Percentiles rank a stretch among this genome's conserved stretches.
These are phyloP conservation scores for Ceratocystis eucalypticola DNA, from an alignment of 2,329 filamentous ascomycete species.

Conservation along the genomic window DNA sequence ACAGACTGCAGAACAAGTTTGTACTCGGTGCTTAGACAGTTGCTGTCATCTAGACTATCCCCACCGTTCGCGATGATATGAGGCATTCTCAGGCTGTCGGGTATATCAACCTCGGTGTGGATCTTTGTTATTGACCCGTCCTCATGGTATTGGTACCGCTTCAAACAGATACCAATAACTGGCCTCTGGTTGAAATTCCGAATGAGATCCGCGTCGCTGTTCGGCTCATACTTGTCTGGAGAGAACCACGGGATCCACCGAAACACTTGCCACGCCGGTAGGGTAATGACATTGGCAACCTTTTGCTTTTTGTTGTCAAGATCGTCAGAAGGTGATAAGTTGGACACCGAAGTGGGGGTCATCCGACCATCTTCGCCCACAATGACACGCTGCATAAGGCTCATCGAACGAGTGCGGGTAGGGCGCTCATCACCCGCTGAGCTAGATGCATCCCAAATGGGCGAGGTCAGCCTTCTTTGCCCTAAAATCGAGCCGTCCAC, in stretches of 20 bases:
- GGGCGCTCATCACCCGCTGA: neutral
- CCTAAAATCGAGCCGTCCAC: neutral
- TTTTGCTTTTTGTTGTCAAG: slow-evolving; percentile 32
- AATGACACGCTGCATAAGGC: slow-evolving; percentile 48
- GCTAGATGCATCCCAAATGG: neutral
- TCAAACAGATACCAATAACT: slow-evolving; percentile 82
- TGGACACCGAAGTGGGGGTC: slow-evolving; percentile 22
- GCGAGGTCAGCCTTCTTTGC: slow-evolving; percentile 3
- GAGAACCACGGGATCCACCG: slow-evolving; percentile 89
- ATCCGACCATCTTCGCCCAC: slow-evolving; percentile 34
- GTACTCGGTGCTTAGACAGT: slow-evolving; percentile 72
- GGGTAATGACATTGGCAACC: slow-evolving; percentile 68
- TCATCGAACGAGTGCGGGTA: slow-evolving; percentile 32
- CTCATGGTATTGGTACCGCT: slow-evolving; percentile 48
- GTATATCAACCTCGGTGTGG: slow-evolving; percentile 75
- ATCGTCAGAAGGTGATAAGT: slow-evolving; percentile 19
- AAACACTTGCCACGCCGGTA: slow-evolving; percentile 97
- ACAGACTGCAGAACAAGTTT: slow-evolving; percentile 84
- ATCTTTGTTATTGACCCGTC: slow-evolving; percentile 26
- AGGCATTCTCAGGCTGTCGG: slow-evolving; percentile 63
- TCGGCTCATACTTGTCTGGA: slow-evolving; percentile 37
- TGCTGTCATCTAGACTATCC: slow-evolving; percentile 30
- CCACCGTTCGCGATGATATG: slow-evolving; percentile 56
- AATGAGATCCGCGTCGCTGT: slow-evolving; percentile 67
- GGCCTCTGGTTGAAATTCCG: slow-evolving; percentile 75